Percentiles rank a stretch among this genome's conserved stretches.
Evolutionary conservation across 83 land plant genomes (phyloP).

Genomic region (Thuja plicata): DNA sequence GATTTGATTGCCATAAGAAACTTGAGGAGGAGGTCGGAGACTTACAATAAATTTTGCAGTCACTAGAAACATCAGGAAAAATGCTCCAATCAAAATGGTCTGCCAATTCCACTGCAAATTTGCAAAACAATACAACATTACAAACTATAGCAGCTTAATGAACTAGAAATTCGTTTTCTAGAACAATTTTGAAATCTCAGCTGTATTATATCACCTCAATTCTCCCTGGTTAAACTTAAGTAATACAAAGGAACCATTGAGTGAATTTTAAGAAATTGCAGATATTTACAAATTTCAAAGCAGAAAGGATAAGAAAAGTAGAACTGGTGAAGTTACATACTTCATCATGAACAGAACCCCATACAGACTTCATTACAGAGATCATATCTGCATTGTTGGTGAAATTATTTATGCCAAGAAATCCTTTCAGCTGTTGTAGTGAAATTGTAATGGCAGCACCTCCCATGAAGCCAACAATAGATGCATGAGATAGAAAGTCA

Average conservation of each 20-base stretch:
- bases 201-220: no score
- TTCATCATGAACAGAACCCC: constrained; percentile 31
- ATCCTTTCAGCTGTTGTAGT: constrained; percentile 78
- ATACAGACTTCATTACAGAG: constrained; percentile 58
- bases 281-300: not conserved
- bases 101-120: constrained; percentile 75
- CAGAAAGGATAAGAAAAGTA: not conserved
- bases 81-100: constrained; percentile 63
- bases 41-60: constrained; percentile 39
- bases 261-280: not conserved
- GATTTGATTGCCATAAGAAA: not conserved
- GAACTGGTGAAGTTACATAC: constrained; percentile 23
- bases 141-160: not conserved
- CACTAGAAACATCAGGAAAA: constrained; percentile 67
- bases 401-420: constrained; percentile 69
- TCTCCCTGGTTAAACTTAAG: no score
- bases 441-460: constrained; percentile 80
- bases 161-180: not conserved
- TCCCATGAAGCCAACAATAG: constrained; percentile 80
- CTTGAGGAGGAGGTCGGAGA: no score
- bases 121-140: constrained; percentile 8
- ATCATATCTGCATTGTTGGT: constrained; percentile 77
- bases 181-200: no score
- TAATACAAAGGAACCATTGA: not conserved
- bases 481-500: constrained; percentile 85